phyloP scores from a whole-genome alignment of 371 early-diverging fungal species.

The Nosema muscidifuracis region DNA sequence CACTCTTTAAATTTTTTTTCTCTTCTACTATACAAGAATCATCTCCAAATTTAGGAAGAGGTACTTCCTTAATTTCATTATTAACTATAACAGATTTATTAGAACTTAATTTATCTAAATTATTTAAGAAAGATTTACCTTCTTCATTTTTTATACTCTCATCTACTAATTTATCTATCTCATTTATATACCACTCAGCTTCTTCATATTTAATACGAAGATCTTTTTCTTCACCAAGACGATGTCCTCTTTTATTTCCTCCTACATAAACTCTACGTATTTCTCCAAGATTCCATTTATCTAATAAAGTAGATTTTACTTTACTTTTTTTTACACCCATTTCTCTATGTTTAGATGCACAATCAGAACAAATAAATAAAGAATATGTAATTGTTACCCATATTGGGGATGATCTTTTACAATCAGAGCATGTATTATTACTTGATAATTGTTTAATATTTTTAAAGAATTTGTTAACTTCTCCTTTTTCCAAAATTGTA shows the following conservation, averaged over 20 bases:
- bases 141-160: conserved; percentile 25
- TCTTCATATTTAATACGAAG: conserved; percentile 42
- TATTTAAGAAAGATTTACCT: conserved; percentile 17
- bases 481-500: background rate
- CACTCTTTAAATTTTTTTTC: background rate
- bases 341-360: conserved; percentile 46
- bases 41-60: conserved; percentile 3
- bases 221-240: conserved; percentile 20
- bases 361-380: conserved; percentile 57
- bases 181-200: conserved; percentile 12
- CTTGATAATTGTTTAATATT: background rate
- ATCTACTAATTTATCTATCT: conserved; percentile 22
- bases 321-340: conserved; percentile 29
- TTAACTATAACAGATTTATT: background rate
- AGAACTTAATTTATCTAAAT: background rate
- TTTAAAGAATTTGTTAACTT: background rate
- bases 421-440: conserved; percentile 55
- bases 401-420: conserved; percentile 35
- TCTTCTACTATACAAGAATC: background rate
- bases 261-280: conserved; percentile 45
- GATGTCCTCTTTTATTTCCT: conserved; percentile 43
- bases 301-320: conserved; percentile 43
- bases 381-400: conserved; percentile 42
- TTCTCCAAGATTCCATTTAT: conserved; percentile 49
- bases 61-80: background rate